phyloP scores from a whole-genome alignment of 2,329 filamentous ascomycete genomes.

The Fusarium coicis region DNA sequence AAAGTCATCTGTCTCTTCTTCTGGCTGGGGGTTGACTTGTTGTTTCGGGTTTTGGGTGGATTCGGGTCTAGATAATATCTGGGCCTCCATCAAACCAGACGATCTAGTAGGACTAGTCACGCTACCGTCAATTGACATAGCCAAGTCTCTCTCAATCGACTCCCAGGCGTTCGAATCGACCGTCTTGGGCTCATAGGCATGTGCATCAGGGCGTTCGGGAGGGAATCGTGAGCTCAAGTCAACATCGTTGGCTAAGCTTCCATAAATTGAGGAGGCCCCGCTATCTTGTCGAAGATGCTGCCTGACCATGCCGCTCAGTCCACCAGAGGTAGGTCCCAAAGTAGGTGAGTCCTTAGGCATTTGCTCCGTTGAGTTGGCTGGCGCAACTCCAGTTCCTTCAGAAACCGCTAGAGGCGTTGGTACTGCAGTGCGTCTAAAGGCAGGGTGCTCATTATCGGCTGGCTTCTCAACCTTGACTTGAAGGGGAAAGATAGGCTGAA shows the following conservation, averaged over 20 bases:
- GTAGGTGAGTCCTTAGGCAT: slow-evolving; percentile 77
- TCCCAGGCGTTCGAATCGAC: slow-evolving; percentile 59
- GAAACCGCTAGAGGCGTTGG: slow-evolving; percentile 56
- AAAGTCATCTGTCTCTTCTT: slow-evolving; percentile 69
- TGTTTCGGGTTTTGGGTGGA: slow-evolving; percentile 33
- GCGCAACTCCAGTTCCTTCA: slow-evolving; percentile 6
- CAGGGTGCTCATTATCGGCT: slow-evolving; percentile 65
- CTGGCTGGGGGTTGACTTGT: slow-evolving; percentile 62
- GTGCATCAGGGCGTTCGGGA: slow-evolving; percentile 49
- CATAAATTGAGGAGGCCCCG: slow-evolving; percentile 82
- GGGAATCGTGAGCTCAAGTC: slow-evolving; percentile 48
- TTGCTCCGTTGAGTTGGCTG: slow-evolving; percentile 12
- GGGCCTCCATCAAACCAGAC: slow-evolving; percentile 33
- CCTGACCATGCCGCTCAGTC: slow-evolving; percentile 81
- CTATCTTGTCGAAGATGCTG: slow-evolving; percentile 87
- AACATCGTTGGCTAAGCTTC: slow-evolving; percentile 54
- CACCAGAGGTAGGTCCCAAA: slow-evolving; percentile 72
- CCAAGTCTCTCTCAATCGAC: slow-evolving; percentile 46
- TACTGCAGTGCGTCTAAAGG: slow-evolving; percentile 59
- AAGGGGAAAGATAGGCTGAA: slow-evolving; percentile 41
- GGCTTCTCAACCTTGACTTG: slow-evolving; percentile 58
- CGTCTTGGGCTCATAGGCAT: slow-evolving; percentile 37
- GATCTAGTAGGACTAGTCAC: slow-evolving; percentile 37
- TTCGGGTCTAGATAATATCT: neutral
- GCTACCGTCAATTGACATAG: slow-evolving; percentile 41